Evolutionary conservation across 768 basidiomycete genomes (phyloP).

Genomic region (Suillus hirtellus): DNA sequence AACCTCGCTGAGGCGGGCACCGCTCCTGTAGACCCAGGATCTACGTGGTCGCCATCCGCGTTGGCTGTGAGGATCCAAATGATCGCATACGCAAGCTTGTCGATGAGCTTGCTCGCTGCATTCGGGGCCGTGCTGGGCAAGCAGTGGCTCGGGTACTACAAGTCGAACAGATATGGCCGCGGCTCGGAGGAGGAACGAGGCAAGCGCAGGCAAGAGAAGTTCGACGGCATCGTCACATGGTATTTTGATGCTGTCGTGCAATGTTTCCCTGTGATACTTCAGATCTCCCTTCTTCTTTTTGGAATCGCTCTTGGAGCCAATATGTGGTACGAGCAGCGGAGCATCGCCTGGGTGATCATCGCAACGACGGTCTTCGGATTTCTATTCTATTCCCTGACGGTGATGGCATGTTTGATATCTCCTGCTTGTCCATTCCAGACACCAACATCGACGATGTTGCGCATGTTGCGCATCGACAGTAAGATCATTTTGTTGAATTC

Average conservation of each 20-base stretch:
- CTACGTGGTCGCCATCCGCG: neutral
- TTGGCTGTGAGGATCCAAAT: neutral
- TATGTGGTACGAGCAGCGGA: constrained; percentile 1
- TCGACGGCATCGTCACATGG: constrained; percentile 17
- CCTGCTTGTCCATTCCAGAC: constrained; percentile 8
- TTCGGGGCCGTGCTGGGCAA: constrained; percentile 19
- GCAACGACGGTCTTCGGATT: neutral
- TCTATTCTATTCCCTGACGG: constrained; percentile 5
- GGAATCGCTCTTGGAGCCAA: constrained; percentile 11
- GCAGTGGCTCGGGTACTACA: constrained; percentile 17
- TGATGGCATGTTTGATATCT: constrained; percentile 8
- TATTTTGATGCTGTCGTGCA: constrained; percentile 15
- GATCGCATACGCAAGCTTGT: constrained; percentile 16
- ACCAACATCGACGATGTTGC: neutral
- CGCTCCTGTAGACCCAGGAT: neutral
- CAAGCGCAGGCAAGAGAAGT: constrained; percentile 11
- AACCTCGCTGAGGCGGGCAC: constrained; percentile 5
- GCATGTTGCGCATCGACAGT: neutral
- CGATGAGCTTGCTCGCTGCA: constrained; percentile 17
- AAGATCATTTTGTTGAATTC: neutral
- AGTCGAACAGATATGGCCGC: neutral
- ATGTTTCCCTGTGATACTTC: constrained; percentile 14
- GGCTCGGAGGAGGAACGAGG: constrained; percentile 15
- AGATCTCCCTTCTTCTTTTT: constrained; percentile 16
- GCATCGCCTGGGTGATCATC: constrained; percentile 3